Percentiles rank a stretch among this genome's conserved stretches.
phyloP scores from a whole-genome alignment of 305 asterid genomes.

The Coffea humblotiana region DNA sequence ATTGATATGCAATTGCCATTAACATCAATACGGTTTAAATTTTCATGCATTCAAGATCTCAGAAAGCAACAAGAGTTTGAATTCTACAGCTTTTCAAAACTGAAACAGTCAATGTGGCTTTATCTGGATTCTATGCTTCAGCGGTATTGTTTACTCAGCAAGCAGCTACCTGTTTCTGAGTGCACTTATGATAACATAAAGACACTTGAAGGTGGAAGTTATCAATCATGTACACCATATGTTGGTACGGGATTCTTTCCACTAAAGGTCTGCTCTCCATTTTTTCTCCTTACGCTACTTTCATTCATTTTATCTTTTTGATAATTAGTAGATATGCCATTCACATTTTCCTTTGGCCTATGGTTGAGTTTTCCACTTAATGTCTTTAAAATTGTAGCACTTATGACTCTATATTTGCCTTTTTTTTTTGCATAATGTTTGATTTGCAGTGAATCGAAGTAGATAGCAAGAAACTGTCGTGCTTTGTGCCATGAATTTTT shows the following conservation, averaged over 20 bases:
- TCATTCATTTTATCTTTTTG: not conserved
- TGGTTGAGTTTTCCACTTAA: not conserved
- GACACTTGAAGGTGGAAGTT: constrained; percentile 50
- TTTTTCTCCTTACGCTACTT: constrained; percentile 6
- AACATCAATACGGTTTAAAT: constrained; percentile 72
- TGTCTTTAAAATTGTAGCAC: not conserved
- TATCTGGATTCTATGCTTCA: constrained; percentile 66
- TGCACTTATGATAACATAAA: constrained; percentile 82
- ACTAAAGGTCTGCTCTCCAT: constrained; percentile 49
- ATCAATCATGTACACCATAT: constrained; percentile 29
- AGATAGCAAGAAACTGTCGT: not conserved
- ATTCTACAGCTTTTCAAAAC: constrained; percentile 62
- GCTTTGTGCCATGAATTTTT: not conserved
- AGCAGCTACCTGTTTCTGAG: constrained; percentile 66
- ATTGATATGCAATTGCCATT: constrained; percentile 58
- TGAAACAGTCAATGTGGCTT: constrained; percentile 62
- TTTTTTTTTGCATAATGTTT: not conserved
- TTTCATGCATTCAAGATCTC: constrained; percentile 54
- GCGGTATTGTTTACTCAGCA: constrained; percentile 57
- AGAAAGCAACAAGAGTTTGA: constrained; percentile 64
- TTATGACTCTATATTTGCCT: not conserved
- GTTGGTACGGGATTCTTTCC: constrained; percentile 40
- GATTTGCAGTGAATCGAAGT: not conserved
- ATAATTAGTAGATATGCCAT: not conserved
- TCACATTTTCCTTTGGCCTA: not conserved